Percentiles rank a stretch among this genome's conserved stretches.
These are phyloP conservation scores for Tilletia setariae DNA, from an alignment of 1,284 basidiomycete genomes.

Conservation along the genomic window DNA sequence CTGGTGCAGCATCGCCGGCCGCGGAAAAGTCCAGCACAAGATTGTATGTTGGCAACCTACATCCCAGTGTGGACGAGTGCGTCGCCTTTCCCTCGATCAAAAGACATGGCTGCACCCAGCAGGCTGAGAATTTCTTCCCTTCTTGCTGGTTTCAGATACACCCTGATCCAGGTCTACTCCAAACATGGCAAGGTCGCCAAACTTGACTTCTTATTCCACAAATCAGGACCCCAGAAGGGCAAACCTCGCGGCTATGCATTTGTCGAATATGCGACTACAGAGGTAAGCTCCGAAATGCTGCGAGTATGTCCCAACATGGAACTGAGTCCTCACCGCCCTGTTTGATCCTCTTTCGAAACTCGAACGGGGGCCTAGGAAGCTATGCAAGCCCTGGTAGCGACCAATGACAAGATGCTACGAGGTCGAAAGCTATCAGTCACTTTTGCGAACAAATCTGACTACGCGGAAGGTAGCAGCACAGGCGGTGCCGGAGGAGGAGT, in stretches of 20 bases:
- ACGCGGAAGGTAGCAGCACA: neutral
- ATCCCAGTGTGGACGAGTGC: conserved; percentile 82
- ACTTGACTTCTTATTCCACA: conserved; percentile 93
- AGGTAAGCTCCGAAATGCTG: conserved; percentile 42
- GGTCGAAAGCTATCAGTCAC: conserved; percentile 85
- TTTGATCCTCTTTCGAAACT: no score
- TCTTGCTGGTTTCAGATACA: conserved; percentile 35
- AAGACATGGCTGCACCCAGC: no score
- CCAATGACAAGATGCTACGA: conserved; percentile 76
- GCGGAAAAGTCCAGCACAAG: conserved; percentile 54
- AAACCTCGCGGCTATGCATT: conserved; percentile 95
- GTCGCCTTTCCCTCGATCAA: neutral
- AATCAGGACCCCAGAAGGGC: conserved; percentile 78
- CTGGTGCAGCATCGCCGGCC: neutral
- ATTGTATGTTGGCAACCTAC: conserved; percentile 86
- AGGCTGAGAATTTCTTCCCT: neutral
- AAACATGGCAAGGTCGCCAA: conserved; percentile 88
- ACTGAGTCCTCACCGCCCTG: no score
- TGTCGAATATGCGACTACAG: conserved; percentile 73
- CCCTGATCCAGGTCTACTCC: conserved; percentile 80
- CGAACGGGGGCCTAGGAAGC: conserved; percentile 62
- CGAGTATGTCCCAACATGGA: neutral
- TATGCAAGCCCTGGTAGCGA: conserved; percentile 68
- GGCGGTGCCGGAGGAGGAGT: conserved; percentile 13
- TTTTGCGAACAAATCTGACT: conserved; percentile 65